Evolutionary conservation across 106 monocot genomes (phyloP), one percentile per base, ranked within the genome.

Genomic region (Vanilla planifolia): DNA sequence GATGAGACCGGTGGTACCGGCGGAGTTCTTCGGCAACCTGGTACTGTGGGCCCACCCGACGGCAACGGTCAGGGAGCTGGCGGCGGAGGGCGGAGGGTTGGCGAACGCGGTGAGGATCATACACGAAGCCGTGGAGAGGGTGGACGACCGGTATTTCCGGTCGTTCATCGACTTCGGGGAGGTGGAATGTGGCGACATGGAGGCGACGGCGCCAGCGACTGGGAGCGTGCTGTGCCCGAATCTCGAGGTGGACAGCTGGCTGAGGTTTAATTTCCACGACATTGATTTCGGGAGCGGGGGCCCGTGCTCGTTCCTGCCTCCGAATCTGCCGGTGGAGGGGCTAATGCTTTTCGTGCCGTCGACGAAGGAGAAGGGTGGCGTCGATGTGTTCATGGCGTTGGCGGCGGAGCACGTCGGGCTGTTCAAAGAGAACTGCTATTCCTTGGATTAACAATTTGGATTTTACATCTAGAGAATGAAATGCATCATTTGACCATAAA

Each of bases 131-230:
- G 75, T 79, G 22, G 3, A 55, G 9, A 9, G 40, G 20, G n/a
- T 69, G 33, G 67, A 66, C 57, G 72, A 72, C 9, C 42, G 25
- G 0, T 92, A 85, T 52, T 88, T 88, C 76, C 59, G 65, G 26
- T 92, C 92, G 40, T 88, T 88, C 60, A 63, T 88, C 14, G 92
- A 92, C 56, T 92, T 88, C 35, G 65, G 81, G 14, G 65, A 43
- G 71, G 61, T 68, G 8, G 59, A 48, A 33, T 44, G 33, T 5
- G 73, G 67, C 47, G 65, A 64, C 44, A 44, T 85, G 20, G 59
- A 51, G 35, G 62, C 74, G 3, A 22, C 42, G 4, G 57, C 64
- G 1, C 67, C 67, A 15, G 55, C 47, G 63, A 42, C 48, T 13
- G 66, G 65, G 20, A 28, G 4, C 26, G 29, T 63, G n/a, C 64